Base-by-base conservation (phyloP, 164 flowering plant genomes). In the Macadamia integrifolia region DNA sequence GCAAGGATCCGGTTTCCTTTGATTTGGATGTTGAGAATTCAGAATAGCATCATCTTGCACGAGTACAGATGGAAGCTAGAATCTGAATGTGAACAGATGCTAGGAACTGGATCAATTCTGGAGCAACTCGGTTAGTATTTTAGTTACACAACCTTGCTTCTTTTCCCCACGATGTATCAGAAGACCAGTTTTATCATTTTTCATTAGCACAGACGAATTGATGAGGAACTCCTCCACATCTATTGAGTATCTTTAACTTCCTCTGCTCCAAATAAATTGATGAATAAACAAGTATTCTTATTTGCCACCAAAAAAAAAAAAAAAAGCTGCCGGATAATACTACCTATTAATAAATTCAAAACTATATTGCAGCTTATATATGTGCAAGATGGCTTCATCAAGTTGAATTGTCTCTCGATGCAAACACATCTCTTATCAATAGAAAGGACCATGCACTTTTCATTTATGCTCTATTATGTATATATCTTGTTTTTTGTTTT, bases 41-140 rank as follows among this genome's bases (percentile, higher is more conserved):
- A 62, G 60, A 14, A 66, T 46, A 0, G 76, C 78, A 58, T 76
- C 75, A 61, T 74, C 80, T 67, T 80, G 82, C 56, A 74, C 29
- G 15, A 79, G 72, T 60, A 80, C 23, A 23, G 82, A 63, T 28
- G 74, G 59, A 35, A 55, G 66, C 74, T 64, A 13, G 66, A 40
- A 65, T 80, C 80, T 18, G 82, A 77, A 55, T 80, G 82, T 57
- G 80, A 76, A 44, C 72, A 67, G 6, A 72, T 58, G 6, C 78
- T 78, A 11, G 77, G 68, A 32, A 74, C 82, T 23, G 62, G 61
- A 69, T 77, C 76, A 28, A 72, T 76, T 52, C 55, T 63, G 53
- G 68, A 35, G 53, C 82, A 79, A 28, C 62, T n/a, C 5, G 80
- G 78, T 35, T 80, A 80, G 68, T 76, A 79, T 69, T 79, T 79